Evolutionary conservation across 1,284 basidiomycete genomes (phyloP).

Genomic region (Trichosporon ovoides): DNA sequence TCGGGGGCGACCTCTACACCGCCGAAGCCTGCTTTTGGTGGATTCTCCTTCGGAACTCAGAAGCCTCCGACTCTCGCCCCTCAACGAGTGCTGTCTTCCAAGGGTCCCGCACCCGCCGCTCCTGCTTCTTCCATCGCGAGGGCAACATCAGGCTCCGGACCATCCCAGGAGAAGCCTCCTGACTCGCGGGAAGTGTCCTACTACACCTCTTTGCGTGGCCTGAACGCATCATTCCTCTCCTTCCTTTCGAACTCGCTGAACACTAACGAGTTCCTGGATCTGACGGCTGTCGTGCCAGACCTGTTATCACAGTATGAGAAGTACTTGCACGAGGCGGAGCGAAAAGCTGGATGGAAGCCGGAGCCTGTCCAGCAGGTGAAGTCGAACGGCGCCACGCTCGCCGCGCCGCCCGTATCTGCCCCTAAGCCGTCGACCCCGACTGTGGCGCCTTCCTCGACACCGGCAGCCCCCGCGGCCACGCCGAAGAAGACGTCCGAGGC

Average conservation of each 20-base stretch:
- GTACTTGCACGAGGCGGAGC: slow-evolving; percentile 58
- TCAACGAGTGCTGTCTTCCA: background rate
- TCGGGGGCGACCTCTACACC: slow-evolving; percentile 11
- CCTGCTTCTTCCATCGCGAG: slow-evolving; percentile 14
- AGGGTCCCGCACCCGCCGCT: slow-evolving; percentile 14
- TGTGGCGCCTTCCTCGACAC: slow-evolving; percentile 6
- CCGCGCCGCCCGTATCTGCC: slow-evolving; percentile 3
- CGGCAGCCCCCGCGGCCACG: background rate
- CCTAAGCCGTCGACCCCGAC: slow-evolving; percentile 14
- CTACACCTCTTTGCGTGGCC: slow-evolving; percentile 68
- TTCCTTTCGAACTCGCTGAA: slow-evolving; percentile 62
- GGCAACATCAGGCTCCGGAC: slow-evolving; percentile 28
- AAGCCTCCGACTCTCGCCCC: background rate
- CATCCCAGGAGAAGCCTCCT: slow-evolving; percentile 27
- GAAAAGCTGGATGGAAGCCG: slow-evolving; percentile 44
- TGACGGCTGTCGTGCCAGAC: slow-evolving; percentile 49
- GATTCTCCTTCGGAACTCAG: slow-evolving; percentile 22
- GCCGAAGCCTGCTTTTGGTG: slow-evolving; percentile 19
- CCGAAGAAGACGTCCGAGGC: slow-evolving; percentile 32
- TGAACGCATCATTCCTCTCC: slow-evolving; percentile 67
- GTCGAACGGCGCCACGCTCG: background rate
- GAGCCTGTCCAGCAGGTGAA: background rate
- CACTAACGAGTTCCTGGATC: slow-evolving; percentile 69
- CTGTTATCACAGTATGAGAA: slow-evolving; percentile 63
- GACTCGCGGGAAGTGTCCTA: slow-evolving; percentile 54